Conservation (phyloP, 1,139 yeast species). For the Yamadazyma jaroonii region DNA sequence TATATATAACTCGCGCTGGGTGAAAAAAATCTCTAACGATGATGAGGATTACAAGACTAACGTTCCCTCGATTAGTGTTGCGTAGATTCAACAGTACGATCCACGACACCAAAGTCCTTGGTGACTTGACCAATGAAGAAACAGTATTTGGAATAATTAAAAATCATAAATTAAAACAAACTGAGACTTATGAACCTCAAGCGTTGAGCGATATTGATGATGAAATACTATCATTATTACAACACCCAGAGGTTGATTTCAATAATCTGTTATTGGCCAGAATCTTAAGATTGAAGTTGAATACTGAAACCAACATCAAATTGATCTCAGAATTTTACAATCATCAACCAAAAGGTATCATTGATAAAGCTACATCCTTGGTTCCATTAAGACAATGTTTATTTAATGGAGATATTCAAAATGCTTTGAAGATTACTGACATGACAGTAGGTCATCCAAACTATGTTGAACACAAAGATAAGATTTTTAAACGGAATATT, state of each 20-base stretch:
- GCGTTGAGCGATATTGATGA: slow-evolving; percentile 13
- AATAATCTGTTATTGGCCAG: slow-evolving; percentile 13
- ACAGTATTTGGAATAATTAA: slow-evolving; percentile 24
- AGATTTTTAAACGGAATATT: slow-evolving; percentile 27
- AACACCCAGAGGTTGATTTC: slow-evolving; percentile 19
- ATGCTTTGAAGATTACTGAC: slow-evolving; percentile 59
- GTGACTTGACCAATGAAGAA: too few species aligned
- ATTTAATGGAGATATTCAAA: slow-evolving; percentile 56
- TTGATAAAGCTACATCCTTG: slow-evolving; percentile 46
- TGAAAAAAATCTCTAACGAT: slow-evolving; percentile 1
- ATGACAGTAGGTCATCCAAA: slow-evolving; percentile 58
- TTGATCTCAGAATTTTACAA: slow-evolving; percentile 35
- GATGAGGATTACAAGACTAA: too few species aligned
- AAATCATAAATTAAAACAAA: slow-evolving; percentile 13
- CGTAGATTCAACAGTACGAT: too few species aligned
- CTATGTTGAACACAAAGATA: slow-evolving; percentile 35
- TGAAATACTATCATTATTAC: slow-evolving; percentile 21
- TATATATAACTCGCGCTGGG: not conserved
- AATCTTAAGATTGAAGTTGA: slow-evolving; percentile 34
- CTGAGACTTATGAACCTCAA: slow-evolving; percentile 13
- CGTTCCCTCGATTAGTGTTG: too few species aligned
- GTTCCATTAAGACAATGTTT: slow-evolving; percentile 61
- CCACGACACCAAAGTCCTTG: too few species aligned
- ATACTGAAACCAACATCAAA: slow-evolving; percentile 26
- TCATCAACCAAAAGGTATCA: slow-evolving; percentile 26